These are phyloP conservation scores for Epichloe bromicola DNA, from an alignment of 2,329 filamentous ascomycete species.

Conservation along the genomic window DNA sequence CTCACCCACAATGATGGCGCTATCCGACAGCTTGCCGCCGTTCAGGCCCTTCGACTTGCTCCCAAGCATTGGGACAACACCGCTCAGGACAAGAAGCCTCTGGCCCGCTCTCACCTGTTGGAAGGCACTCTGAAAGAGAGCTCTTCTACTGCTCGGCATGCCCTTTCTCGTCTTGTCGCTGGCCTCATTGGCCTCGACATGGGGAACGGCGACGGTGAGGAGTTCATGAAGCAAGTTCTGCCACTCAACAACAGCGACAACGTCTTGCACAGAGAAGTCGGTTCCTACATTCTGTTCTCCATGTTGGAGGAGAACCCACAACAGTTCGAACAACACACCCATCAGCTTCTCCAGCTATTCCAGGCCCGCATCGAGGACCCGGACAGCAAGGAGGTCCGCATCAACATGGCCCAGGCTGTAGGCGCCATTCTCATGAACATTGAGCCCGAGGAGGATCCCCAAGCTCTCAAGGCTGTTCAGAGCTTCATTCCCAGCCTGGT, in stretches of 20 bases:
- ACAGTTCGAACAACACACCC: slow-evolving; percentile 68
- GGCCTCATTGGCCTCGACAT: slow-evolving; percentile 78
- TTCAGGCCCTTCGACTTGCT: slow-evolving; percentile 75
- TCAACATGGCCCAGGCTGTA: slow-evolving; percentile 87
- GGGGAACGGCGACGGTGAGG: slow-evolving; percentile 58
- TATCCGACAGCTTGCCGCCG: slow-evolving; percentile 79
- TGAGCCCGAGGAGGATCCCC: slow-evolving; percentile 72
- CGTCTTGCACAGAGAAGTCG: slow-evolving; percentile 74
- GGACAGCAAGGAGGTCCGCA: slow-evolving; percentile 79
- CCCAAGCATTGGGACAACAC: slow-evolving; percentile 75
- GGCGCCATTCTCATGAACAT: slow-evolving; percentile 79
- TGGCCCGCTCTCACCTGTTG: slow-evolving; percentile 71
- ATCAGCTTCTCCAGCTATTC: slow-evolving; percentile 73
- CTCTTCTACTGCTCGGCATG: slow-evolving; percentile 66
- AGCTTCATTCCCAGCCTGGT: slow-evolving; percentile 79
- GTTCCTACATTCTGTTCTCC: slow-evolving; percentile 85
- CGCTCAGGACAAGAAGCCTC: slow-evolving; percentile 60
- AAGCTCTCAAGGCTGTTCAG: slow-evolving; percentile 63
- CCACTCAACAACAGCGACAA: slow-evolving; percentile 65
- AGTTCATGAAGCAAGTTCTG: slow-evolving; percentile 67
- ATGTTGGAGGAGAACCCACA: slow-evolving; percentile 81
- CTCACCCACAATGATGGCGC: slow-evolving; percentile 61
- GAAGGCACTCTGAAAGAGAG: slow-evolving; percentile 73
- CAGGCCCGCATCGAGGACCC: slow-evolving; percentile 77
- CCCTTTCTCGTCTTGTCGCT: slow-evolving; percentile 76